These are phyloP conservation scores for Thielaviopsis euricoi DNA, from an alignment of 2,329 filamentous ascomycete species.

Conservation along the genomic window DNA sequence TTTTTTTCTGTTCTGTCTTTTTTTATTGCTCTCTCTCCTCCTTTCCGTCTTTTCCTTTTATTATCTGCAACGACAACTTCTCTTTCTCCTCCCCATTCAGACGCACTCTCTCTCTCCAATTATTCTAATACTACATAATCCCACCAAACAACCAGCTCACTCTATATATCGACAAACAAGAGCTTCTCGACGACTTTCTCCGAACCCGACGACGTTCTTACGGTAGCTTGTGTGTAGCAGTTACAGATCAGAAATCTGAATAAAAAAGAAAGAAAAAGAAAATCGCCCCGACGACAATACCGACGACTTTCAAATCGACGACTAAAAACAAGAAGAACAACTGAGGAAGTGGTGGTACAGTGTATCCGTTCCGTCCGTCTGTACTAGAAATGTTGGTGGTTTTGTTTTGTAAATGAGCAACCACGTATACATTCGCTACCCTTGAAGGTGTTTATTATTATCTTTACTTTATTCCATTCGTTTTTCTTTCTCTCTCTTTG, in stretches of 20 bases:
- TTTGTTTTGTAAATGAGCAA: neutral
- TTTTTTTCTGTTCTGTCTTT: no score
- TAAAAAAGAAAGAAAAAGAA: no score
- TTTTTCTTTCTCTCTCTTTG: no score
- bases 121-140: no score
- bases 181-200: neutral
- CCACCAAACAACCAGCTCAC: neutral
- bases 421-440: neutral
- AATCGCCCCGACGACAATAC: neutral
- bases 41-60: neutral
- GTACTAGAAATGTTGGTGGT: neutral
- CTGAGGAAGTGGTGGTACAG: neutral
- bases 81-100: neutral
- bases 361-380: neutral
- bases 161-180: neutral
- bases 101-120: neutral
- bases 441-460: neutral
- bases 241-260: no score
- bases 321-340: neutral
- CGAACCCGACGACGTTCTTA: neutral
- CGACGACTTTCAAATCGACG: neutral
- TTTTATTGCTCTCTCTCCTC: neutral
- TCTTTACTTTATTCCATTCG: neutral
- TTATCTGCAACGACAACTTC: no score
- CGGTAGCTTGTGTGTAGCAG: neutral